These are phyloP conservation scores for Artemisia tridentata DNA, from an alignment of 129 eudicot species.

Conservation along the genomic window DNA sequence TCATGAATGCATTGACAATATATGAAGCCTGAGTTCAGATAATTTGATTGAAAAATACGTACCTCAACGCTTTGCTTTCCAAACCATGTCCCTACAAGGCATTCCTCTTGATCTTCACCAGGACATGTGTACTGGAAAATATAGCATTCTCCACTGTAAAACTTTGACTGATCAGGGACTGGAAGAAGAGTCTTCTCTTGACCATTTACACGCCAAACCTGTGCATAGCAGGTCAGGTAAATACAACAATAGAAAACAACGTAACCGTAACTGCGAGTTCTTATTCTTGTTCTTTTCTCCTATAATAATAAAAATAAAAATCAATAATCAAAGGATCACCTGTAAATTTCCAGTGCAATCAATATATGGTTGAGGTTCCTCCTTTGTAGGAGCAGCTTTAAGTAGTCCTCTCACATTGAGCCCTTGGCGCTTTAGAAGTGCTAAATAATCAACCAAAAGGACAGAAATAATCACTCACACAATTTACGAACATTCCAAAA, in stretches of 20 bases:
- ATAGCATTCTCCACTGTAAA: slow-evolving; percentile 95
- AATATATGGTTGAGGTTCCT: slow-evolving; percentile 64
- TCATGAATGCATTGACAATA: no score
- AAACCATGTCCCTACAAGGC: slow-evolving; percentile 86
- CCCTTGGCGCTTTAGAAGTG: slow-evolving; percentile 87
- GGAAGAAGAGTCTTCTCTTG: slow-evolving; percentile 62
- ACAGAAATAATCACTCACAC: slow-evolving; percentile 21
- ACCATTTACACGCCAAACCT: slow-evolving; percentile 98
- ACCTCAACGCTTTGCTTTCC: slow-evolving; percentile 89
- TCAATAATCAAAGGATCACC: slow-evolving; percentile 35
- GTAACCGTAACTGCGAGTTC: slow-evolving; percentile 7
- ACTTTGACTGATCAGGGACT: slow-evolving; percentile 66
- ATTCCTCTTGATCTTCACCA: slow-evolving; percentile 80
- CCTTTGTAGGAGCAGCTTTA: slow-evolving; percentile 79
- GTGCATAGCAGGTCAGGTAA: slow-evolving; percentile 21
- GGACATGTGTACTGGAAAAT: slow-evolving; percentile 82
- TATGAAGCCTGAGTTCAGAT: not conserved
- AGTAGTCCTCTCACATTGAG: slow-evolving; percentile 79
- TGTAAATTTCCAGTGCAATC: slow-evolving; percentile 89
- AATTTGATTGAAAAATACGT: slow-evolving; percentile 4
- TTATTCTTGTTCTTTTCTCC: slow-evolving; percentile 19
- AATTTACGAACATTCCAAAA: slow-evolving; percentile 11
- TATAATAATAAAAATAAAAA: not conserved
- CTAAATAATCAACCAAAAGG: slow-evolving; percentile 38
- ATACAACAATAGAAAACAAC: slow-evolving; percentile 3